A percentile compares a stretch with the other conserved stretches of the same genome.
Conservation (phyloP, 495 filamentous ascomycete genomes). For the Aspergillus panamensis region DNA sequence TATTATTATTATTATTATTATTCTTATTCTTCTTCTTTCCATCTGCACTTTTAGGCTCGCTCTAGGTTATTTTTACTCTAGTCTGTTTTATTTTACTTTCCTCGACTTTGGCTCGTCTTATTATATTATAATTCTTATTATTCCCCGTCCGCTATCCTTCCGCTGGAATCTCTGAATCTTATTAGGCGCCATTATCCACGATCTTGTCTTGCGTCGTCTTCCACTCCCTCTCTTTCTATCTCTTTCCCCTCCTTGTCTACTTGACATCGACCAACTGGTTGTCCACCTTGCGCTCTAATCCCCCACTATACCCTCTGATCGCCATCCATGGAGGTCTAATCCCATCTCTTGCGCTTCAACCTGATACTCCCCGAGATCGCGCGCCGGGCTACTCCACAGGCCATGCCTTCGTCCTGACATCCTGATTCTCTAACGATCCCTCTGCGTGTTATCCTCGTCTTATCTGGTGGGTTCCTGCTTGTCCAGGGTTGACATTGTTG, state of each 20-base stretch:
- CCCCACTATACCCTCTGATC: neutral
- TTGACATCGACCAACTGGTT: neutral
- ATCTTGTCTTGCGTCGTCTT: neutral
- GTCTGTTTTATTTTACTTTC: neutral
- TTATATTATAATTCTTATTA: too few species aligned
- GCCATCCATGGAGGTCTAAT: neutral
- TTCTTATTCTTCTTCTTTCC: neutral
- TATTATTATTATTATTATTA: neutral
- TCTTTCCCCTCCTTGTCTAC: conserved; percentile 12
- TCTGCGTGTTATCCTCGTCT: neutral
- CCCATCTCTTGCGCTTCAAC: neutral
- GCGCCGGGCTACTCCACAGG: neutral
- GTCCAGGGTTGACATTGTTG: neutral
- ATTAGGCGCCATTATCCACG: neutral
- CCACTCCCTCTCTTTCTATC: conserved; percentile 3
- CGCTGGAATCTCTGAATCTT: neutral
- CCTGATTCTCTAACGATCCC: neutral
- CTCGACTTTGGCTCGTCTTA: neutral
- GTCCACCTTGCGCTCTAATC: neutral
- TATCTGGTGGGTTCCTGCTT: neutral
- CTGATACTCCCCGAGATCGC: neutral
- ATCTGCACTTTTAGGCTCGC: neutral
- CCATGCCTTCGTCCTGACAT: neutral
- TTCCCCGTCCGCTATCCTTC: neutral
- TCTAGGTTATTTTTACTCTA: neutral